These are phyloP conservation scores for Zygnema cylindricum DNA, from an alignment of 139 green algal species.

Conservation along the genomic window DNA sequence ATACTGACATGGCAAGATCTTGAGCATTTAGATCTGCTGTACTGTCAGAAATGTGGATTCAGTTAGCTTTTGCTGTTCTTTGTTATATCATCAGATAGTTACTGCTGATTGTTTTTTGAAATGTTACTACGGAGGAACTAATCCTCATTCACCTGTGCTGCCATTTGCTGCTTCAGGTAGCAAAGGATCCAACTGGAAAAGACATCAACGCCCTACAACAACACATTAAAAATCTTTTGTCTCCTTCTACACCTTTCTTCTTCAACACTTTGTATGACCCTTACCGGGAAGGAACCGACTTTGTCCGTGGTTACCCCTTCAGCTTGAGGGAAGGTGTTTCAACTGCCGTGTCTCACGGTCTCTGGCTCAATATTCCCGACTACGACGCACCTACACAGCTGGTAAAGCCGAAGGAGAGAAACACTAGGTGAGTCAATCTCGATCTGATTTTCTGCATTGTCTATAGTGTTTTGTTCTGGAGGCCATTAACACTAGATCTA, in stretches of 20 bases:
- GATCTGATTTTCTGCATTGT: too few relatives aligned
- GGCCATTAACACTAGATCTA: too few relatives aligned
- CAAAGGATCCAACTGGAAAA: constrained; percentile 68
- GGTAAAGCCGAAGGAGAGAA: constrained; percentile 95
- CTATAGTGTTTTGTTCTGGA: too few relatives aligned
- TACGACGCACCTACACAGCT: constrained; percentile 97
- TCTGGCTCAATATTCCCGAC: constrained; percentile 98
- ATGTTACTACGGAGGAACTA: not conserved
- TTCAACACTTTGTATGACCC: constrained; percentile 99
- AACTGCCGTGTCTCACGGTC: constrained; percentile 89
- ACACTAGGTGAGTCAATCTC: constrained; percentile 74
- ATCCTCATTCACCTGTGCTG: not conserved
- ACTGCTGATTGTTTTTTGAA: not conserved
- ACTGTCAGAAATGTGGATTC: too few relatives aligned
- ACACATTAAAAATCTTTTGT: constrained; percentile 93
- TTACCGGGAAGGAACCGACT: constrained; percentile 82
- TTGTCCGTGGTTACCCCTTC: constrained; percentile 86
- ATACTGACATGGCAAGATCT: too few relatives aligned
- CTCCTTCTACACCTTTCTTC: constrained; percentile 92
- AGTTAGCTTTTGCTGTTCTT: too few relatives aligned
- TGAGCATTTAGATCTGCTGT: too few relatives aligned
- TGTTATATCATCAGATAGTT: constrained; percentile 2
- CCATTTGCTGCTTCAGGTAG: constrained; percentile 52
- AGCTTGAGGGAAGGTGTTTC: constrained; percentile 85
- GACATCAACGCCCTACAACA: constrained; percentile 94